phyloP scores from a whole-genome alignment of 2,329 filamentous ascomycete species.

The Talaromyces sp. region DNA sequence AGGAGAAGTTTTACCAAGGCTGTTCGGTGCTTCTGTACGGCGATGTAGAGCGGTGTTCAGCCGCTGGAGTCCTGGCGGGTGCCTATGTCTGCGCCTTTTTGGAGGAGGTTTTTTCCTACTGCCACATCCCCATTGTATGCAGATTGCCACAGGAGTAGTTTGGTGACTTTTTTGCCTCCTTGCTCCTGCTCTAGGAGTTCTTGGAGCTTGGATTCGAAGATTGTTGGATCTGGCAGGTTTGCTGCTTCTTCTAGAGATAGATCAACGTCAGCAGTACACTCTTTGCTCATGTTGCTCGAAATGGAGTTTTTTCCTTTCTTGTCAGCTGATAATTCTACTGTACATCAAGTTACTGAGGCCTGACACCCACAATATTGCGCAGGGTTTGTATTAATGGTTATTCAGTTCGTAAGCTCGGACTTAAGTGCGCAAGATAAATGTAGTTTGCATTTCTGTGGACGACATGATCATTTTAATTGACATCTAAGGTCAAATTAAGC shows the following conservation, averaged over 20 bases:
- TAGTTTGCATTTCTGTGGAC: background rate
- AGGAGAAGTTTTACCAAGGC: background rate
- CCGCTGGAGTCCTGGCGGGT: background rate
- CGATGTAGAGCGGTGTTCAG: background rate
- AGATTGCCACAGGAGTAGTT: background rate
- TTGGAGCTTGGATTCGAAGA: background rate
- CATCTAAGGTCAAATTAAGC: background rate
- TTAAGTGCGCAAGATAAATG: background rate
- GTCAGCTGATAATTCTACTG: background rate
- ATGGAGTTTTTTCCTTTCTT: background rate
- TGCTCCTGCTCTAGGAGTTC: background rate
- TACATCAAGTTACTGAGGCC: too few species aligned
- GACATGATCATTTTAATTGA: background rate
- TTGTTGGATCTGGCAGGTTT: background rate
- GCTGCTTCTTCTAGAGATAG: background rate
- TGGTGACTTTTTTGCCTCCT: background rate
- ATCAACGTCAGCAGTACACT: background rate
- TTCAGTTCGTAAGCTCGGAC: background rate
- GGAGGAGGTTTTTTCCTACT: background rate
- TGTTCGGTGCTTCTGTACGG: background rate
- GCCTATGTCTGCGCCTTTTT: background rate
- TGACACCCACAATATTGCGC: background rate
- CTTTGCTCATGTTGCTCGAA: background rate
- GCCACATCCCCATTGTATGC: background rate
- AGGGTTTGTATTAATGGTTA: background rate